These are phyloP conservation scores for Diaporthe australafricana DNA, from an alignment of 2,329 filamentous ascomycete genomes.

Conservation along the genomic window DNA sequence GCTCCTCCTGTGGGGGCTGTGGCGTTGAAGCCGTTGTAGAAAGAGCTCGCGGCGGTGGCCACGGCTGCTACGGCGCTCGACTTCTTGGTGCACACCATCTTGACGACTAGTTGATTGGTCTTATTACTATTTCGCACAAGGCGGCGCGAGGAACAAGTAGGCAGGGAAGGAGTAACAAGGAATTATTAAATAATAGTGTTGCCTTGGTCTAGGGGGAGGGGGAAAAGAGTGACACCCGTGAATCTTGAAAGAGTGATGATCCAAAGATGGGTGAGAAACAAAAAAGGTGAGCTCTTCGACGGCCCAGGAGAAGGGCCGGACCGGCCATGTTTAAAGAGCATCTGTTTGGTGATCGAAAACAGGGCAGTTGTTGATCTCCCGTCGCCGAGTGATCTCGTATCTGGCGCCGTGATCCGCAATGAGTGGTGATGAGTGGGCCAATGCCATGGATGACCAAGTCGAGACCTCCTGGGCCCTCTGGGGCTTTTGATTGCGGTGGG, in stretches of 20 bases:
- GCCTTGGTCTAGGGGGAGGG: slow-evolving; percentile 2
- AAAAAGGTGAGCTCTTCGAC: not conserved
- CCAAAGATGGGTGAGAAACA: slow-evolving; percentile 28
- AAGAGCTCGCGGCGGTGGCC: slow-evolving; percentile 34
- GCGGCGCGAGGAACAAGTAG: not conserved
- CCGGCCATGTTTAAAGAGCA: slow-evolving; percentile 21
- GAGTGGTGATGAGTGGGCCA: slow-evolving; percentile 33
- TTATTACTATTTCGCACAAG: not conserved
- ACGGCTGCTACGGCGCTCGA: slow-evolving; percentile 38
- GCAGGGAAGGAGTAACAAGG: not conserved
- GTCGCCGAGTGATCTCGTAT: slow-evolving; percentile 37
- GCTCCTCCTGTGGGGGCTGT: not conserved
- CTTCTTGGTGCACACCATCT: slow-evolving; percentile 37
- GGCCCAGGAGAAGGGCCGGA: slow-evolving; percentile 15
- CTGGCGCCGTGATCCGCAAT: slow-evolving; percentile 19
- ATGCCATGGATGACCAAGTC: slow-evolving; percentile 26
- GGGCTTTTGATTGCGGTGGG: slow-evolving; percentile 36
- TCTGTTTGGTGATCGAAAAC: slow-evolving; percentile 12
- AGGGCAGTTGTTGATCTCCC: slow-evolving; percentile 37
- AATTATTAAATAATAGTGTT: slow-evolving; percentile 19
- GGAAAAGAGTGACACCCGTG: slow-evolving; percentile 20
- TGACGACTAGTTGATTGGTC: slow-evolving; percentile 12
- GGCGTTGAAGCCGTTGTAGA: slow-evolving; percentile 22
- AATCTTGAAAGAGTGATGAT: slow-evolving; percentile 26
- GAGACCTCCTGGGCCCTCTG: slow-evolving; percentile 24